Evolutionary conservation across 306 rosid genomes (phyloP).

Genomic region (Coriaria nepalensis): DNA sequence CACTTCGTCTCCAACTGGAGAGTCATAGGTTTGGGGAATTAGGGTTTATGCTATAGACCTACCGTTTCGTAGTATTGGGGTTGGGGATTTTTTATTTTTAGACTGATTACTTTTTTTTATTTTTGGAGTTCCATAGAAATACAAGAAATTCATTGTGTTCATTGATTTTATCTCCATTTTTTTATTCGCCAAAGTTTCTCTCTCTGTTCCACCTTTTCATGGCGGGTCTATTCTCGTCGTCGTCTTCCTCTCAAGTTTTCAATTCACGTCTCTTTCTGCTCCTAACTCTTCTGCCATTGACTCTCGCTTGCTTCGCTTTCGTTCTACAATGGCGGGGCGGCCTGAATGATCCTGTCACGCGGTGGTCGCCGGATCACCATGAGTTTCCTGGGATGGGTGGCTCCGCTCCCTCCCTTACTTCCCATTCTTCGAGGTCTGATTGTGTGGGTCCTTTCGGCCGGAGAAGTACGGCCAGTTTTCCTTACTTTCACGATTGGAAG

Average conservation of each 20-base stretch:
- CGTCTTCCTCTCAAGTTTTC: slow-evolving; percentile 22
- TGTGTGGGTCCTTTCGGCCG: slow-evolving; percentile 37
- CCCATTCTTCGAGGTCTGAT: slow-evolving; percentile 32
- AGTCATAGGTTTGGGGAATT: too few relatives aligned
- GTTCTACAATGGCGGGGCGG: slow-evolving; percentile 94
- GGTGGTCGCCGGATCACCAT: slow-evolving; percentile 56
- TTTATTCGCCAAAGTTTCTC: slow-evolving; percentile 63
- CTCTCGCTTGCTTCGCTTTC: slow-evolving; percentile 73
- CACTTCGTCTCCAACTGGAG: too few relatives aligned
- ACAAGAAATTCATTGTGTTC: too few relatives aligned
- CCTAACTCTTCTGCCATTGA: slow-evolving; percentile 49
- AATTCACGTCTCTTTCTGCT: slow-evolving; percentile 48
- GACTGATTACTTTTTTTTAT: too few relatives aligned
- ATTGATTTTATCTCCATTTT: background rate
- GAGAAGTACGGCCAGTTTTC: slow-evolving; percentile 42
- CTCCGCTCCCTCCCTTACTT: slow-evolving; percentile 15
- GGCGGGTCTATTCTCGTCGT: background rate
- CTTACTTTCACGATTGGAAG: slow-evolving; percentile 59
- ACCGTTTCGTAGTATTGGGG: too few relatives aligned
- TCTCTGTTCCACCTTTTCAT: slow-evolving; percentile 22
- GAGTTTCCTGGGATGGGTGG: slow-evolving; percentile 59
- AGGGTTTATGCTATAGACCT: too few relatives aligned
- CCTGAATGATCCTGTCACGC: slow-evolving; percentile 55
- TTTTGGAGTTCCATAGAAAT: too few relatives aligned
- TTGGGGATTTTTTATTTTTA: too few relatives aligned